phyloP scores from a whole-genome alignment of 345 rosid genomes.

The Excoecaria cochinchinensis region DNA sequence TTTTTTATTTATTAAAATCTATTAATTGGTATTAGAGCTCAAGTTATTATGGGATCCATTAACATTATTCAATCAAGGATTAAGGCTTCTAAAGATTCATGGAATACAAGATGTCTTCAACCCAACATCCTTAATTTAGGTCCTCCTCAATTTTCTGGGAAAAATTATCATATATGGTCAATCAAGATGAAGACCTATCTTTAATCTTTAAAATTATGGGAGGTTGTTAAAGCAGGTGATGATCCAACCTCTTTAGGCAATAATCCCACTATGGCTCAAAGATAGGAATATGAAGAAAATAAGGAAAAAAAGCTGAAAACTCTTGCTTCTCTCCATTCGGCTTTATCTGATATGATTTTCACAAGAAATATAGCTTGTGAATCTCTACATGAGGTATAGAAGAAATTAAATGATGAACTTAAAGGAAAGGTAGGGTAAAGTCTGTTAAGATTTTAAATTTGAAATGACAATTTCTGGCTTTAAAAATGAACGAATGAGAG shows the following conservation, averaged over 20 bases:
- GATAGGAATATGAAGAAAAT: neutral
- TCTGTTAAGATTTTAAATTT: neutral
- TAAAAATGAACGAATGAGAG: neutral
- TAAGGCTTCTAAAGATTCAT: too few relatives aligned
- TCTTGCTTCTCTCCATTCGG: neutral
- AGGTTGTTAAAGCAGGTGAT: neutral
- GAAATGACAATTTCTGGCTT: neutral
- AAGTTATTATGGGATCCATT: too few relatives aligned
- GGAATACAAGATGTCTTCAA: too few relatives aligned
- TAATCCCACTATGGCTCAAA: neutral
- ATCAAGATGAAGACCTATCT: neutral
- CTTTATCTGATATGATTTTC: neutral
- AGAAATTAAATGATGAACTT: neutral
- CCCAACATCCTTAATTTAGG: too few relatives aligned
- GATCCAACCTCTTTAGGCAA: neutral
- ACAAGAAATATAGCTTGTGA: neutral
- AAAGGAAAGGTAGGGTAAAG: neutral
- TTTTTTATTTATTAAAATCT: too few relatives aligned
- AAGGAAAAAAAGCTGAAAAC: neutral
- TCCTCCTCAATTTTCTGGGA: neutral
- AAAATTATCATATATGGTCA: neutral
- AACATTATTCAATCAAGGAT: too few relatives aligned
- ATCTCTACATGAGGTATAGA: neutral
- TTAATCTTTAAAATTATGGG: neutral
- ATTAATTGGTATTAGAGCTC: too few relatives aligned